Percentiles rank a stretch among this genome's conserved stretches.
These are phyloP conservation scores for Carnegiea gigantea DNA, from an alignment of 179 eudicot species.

Conservation along the genomic window DNA sequence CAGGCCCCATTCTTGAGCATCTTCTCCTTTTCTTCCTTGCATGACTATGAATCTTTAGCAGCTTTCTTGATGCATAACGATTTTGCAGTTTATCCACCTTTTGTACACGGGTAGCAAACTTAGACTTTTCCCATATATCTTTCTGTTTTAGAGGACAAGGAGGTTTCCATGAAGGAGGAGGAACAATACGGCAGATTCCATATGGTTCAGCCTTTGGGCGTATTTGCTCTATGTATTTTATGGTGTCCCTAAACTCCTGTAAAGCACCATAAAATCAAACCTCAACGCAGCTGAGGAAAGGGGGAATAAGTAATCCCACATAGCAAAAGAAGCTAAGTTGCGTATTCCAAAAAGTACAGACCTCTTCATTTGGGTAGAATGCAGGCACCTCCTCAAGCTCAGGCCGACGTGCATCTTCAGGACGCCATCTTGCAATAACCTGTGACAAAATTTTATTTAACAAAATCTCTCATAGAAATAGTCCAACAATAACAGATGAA, in stretches of 20 bases:
- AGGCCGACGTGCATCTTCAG: slow-evolving; percentile 72
- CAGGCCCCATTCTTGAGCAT: slow-evolving; percentile 56
- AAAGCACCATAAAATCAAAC: slow-evolving; percentile 14
- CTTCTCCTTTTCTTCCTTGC: slow-evolving; percentile 81
- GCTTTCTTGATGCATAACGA: slow-evolving; percentile 58
- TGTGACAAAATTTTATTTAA: slow-evolving; percentile 31
- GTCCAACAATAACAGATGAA: not conserved
- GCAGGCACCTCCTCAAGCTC: slow-evolving; percentile 87
- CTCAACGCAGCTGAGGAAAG: not conserved
- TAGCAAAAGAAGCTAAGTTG: not conserved
- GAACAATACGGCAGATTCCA: slow-evolving; percentile 95
- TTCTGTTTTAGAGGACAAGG: slow-evolving; percentile 73
- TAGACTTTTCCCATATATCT: slow-evolving; percentile 69
- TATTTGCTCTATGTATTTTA: slow-evolving; percentile 73
- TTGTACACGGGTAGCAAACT: slow-evolving; percentile 79
- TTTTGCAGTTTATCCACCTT: slow-evolving; percentile 93
- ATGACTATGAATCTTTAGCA: slow-evolving; percentile 38
- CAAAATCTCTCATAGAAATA: not conserved
- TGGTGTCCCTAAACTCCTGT: slow-evolving; percentile 89
- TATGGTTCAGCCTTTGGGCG: slow-evolving; percentile 76
- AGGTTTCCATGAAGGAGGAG: slow-evolving; percentile 95
- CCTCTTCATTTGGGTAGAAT: slow-evolving; percentile 93
- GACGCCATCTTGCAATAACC: slow-evolving; percentile 92
- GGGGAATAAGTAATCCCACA: not conserved
- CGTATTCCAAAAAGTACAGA: slow-evolving; percentile 17